A percentile compares a stretch with the other conserved stretches of the same genome.
These are phyloP conservation scores for Myxozyma melibiosi DNA, from an alignment of 805 yeast genomes.

Conservation along the genomic window DNA sequence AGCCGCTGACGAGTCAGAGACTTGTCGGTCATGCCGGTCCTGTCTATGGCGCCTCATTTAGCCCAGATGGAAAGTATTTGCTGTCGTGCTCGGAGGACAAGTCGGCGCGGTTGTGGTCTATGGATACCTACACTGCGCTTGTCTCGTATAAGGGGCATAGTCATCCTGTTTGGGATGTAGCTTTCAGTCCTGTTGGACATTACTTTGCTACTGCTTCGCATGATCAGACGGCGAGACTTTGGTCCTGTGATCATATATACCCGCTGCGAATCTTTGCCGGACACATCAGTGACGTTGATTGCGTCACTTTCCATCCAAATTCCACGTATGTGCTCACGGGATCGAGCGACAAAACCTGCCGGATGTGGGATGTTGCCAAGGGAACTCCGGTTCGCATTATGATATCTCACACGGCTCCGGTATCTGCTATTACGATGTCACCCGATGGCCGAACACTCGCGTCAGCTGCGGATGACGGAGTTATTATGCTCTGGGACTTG, in stretches of 20 bases:
- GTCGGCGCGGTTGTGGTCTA: slow-evolving; percentile 89
- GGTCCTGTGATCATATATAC: slow-evolving; percentile 98
- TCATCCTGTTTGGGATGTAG: slow-evolving; percentile 97
- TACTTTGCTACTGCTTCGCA: slow-evolving; percentile 98
- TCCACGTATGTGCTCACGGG: slow-evolving; percentile 94
- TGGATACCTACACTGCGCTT: slow-evolving; percentile 84
- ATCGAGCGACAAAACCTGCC: slow-evolving; percentile 88
- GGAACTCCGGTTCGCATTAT: slow-evolving; percentile 91
- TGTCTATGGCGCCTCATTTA: slow-evolving; percentile 84
- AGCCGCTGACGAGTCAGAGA: slow-evolving; percentile 44
- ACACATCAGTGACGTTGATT: slow-evolving; percentile 93
- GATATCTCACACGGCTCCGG: slow-evolving; percentile 89
- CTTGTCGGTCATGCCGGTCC: slow-evolving; percentile 93
- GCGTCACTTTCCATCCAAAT: slow-evolving; percentile 94
- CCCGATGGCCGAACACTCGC: slow-evolving; percentile 98
- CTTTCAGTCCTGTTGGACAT: slow-evolving; percentile 92
- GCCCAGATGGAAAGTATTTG: slow-evolving; percentile 84
- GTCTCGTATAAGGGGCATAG: slow-evolving; percentile 96
- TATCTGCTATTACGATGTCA: slow-evolving; percentile 81
- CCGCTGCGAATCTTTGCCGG: slow-evolving; percentile 97
- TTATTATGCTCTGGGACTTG: slow-evolving; percentile 89
- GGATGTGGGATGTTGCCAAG: slow-evolving; percentile 95
- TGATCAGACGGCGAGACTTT: slow-evolving; percentile 94
- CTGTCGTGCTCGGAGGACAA: slow-evolving; percentile 88
- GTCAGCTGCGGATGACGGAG: slow-evolving; percentile 80